Evolutionary conservation across 306 rosid species (phyloP).

Genomic region (Prunus mongolica): DNA sequence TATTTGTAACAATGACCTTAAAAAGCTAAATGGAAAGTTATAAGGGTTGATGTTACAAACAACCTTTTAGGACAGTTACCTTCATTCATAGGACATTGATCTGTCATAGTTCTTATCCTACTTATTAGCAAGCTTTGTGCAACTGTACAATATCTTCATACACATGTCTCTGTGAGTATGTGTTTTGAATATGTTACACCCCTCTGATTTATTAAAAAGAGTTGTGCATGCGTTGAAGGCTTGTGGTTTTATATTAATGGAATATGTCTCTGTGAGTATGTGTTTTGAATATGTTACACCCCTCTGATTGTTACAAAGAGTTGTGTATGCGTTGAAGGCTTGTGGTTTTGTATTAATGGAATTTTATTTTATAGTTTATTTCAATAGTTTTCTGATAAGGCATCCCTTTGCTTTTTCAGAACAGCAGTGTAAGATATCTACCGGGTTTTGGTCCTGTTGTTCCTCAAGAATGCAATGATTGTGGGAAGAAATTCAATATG

Average conservation of each 20-base stretch:
- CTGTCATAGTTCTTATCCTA: not conserved
- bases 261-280: not conserved
- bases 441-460: constrained; percentile 91
- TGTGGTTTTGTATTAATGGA: not conserved
- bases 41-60: not conserved
- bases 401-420: constrained; percentile 40
- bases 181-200: not conserved
- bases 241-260: not conserved
- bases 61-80: not conserved
- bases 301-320: not conserved
- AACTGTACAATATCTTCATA: not conserved
- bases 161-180: not conserved
- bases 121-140: not conserved
- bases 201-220: not conserved
- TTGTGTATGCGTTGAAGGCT: not conserved
- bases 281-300: not conserved
- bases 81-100: not conserved
- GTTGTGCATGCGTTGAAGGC: not conserved
- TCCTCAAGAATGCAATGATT: constrained; percentile 83
- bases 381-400: not conserved
- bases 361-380: not conserved
- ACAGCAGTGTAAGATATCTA: constrained; percentile 72
- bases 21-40: not conserved
- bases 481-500: constrained; percentile 91
- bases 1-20: not conserved